These are phyloP conservation scores for Talaromyces stipitatus DNA, from an alignment of 495 filamentous ascomycete species.

Conservation along the genomic window DNA sequence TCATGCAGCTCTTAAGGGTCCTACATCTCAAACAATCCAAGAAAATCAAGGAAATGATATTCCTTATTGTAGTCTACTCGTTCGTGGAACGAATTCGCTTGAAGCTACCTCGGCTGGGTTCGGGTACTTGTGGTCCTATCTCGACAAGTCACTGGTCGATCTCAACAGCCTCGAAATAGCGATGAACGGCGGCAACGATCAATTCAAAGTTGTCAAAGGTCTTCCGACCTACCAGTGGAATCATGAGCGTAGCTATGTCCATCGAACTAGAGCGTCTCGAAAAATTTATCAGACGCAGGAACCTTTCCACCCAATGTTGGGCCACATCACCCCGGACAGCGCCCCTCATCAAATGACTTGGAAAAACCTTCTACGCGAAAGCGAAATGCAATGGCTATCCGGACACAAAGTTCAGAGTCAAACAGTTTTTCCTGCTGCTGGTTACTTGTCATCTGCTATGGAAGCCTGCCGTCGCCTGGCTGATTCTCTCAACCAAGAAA, in stretches of 20 bases:
- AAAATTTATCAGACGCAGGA: constrained; percentile 8
- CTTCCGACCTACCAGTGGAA: constrained; percentile 45
- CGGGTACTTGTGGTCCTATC: constrained; percentile 40
- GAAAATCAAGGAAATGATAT: constrained; percentile 6
- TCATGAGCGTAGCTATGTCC: constrained; percentile 31
- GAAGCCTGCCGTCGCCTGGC: constrained; percentile 32
- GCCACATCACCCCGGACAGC: constrained; percentile 7
- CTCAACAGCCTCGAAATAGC: constrained; percentile 11
- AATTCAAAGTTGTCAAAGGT: constrained; percentile 10
- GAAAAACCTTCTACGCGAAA: constrained; percentile 18
- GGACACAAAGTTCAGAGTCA: constrained; percentile 29
- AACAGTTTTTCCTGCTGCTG: constrained; percentile 50
- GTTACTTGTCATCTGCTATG: constrained; percentile 48
- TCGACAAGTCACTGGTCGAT: constrained; percentile 15
- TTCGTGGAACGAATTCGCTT: constrained; percentile 24
- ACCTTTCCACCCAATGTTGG: constrained; percentile 24
- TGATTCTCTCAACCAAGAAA: neutral
- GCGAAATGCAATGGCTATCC: constrained; percentile 26
- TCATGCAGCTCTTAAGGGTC: constrained; percentile 44
- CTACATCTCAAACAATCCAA: constrained; percentile 33
- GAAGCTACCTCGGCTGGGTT: constrained; percentile 33
- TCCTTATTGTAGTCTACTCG: constrained; percentile 31
- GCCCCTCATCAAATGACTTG: constrained; percentile 14
- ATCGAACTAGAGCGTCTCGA: constrained; percentile 32
- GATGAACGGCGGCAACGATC: neutral